These are phyloP conservation scores for Eucalyptus tenuipes DNA, from an alignment of 345 rosid species.

Conservation along the genomic window DNA sequence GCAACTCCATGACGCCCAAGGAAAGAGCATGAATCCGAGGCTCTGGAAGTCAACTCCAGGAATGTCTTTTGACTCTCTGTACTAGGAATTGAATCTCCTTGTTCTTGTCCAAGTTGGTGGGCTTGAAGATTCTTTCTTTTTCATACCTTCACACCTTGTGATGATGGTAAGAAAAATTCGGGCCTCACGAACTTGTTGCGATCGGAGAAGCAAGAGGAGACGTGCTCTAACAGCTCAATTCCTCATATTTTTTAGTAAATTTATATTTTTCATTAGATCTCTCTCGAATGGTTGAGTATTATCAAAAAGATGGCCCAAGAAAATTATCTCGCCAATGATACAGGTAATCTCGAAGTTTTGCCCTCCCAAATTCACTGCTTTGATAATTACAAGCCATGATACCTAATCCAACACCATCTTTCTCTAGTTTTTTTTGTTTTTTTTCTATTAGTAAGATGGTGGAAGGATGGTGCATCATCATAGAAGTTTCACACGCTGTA, in stretches of 20 bases:
- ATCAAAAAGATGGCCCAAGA: fast-evolving
- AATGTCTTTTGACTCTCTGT: background rate
- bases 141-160: background rate
- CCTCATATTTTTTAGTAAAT: background rate
- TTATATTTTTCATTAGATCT: background rate
- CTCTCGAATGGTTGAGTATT: background rate
- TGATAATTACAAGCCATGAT: background rate
- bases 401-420: background rate
- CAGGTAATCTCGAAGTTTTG: background rate
- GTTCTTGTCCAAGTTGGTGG: background rate
- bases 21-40: background rate
- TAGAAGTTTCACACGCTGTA: background rate
- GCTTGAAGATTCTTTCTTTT: background rate
- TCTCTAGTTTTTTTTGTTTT: background rate
- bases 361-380: background rate
- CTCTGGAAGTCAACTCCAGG: background rate
- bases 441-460: background rate
- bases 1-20: background rate
- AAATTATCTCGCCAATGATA: background rate
- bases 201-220: background rate
- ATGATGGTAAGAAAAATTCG: background rate
- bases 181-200: background rate
- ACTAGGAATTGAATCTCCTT: background rate
- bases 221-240: background rate
- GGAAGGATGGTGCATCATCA: background rate